phyloP scores from a whole-genome alignment of 345 rosid genomes.

The Fremontodendron californicum region DNA sequence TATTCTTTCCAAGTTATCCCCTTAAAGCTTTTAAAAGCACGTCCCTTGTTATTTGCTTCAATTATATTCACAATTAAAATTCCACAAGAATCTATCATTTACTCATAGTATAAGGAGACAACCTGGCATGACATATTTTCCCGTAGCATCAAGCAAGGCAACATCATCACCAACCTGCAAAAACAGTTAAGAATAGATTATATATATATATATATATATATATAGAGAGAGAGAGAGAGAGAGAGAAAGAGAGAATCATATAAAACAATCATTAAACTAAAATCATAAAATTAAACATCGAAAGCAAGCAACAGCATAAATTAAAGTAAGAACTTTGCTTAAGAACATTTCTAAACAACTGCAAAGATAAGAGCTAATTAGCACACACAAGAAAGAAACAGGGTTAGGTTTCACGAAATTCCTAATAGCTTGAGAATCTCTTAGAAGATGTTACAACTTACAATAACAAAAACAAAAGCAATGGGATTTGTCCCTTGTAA shows the following conservation, averaged over 20 bases:
- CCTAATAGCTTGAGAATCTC: not conserved
- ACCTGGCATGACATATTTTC: slow-evolving; percentile 98
- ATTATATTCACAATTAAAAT: not conserved
- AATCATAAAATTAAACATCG: not conserved
- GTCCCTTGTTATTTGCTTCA: not conserved
- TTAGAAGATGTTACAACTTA: not conserved
- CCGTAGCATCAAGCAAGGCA: slow-evolving; percentile 77
- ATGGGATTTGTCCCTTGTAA: not conserved
- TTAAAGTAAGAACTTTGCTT: not conserved
- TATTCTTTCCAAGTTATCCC: not conserved
- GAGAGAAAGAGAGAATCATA: not conserved
- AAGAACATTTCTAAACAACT: not conserved
- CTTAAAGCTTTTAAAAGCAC: not conserved
- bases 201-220: too few relatives aligned
- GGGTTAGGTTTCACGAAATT: not conserved
- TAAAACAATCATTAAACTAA: not conserved
- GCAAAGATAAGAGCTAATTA: not conserved
- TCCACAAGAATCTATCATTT: not conserved
- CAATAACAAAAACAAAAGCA: not conserved
- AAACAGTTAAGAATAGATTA: not conserved
- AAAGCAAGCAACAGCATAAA: not conserved
- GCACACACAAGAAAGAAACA: not conserved
- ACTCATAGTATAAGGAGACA: slow-evolving; percentile 1
- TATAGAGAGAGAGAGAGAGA: too few relatives aligned
- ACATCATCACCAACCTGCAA: slow-evolving; percentile 85